A percentile compares a stretch with the other conserved stretches of the same genome.
Evolutionary conservation across 371 early-diverging fungal species (phyloP).

Genomic region (Massospora cicadina): DNA sequence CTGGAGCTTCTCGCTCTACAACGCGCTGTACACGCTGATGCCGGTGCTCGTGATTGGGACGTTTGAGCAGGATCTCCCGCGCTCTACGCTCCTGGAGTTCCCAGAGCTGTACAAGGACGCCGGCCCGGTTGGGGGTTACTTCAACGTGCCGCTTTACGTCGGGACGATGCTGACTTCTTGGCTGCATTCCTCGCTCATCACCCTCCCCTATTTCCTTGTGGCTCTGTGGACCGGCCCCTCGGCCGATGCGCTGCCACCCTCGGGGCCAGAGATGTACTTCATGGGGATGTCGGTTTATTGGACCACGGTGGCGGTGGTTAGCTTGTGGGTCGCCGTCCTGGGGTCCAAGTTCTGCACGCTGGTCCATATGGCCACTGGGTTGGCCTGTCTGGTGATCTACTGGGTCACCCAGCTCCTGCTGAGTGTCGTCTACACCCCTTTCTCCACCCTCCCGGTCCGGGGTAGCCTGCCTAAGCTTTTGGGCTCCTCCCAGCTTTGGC

Average conservation of each 20-base stretch:
- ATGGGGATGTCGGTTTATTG: conserved; percentile 31
- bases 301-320: conserved; percentile 34
- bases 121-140: conserved; percentile 37
- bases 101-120: conserved; percentile 48
- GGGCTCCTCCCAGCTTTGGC: neutral
- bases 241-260: conserved; percentile 17
- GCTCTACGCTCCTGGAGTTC: conserved; percentile 36
- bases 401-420: neutral
- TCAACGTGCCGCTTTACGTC: conserved; percentile 34
- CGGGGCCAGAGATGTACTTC: conserved; percentile 23
- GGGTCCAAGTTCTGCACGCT: conserved; percentile 32
- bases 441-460: neutral
- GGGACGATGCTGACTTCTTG: conserved; percentile 39
- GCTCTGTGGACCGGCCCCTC: conserved; percentile 21
- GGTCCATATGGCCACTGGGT: conserved; percentile 9
- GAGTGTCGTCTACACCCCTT: neutral
- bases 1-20: conserved; percentile 63
- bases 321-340: conserved; percentile 35
- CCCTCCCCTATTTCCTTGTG: conserved; percentile 25
- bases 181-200: conserved; percentile 29
- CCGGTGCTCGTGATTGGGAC: conserved; percentile 63
- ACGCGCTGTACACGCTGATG: conserved; percentile 57
- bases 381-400: neutral
- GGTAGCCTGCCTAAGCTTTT: neutral
- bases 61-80: conserved; percentile 62